Base-by-base conservation (phyloP, 2,329 filamentous ascomycete species). In the Hypocrella siamensis region DNA sequence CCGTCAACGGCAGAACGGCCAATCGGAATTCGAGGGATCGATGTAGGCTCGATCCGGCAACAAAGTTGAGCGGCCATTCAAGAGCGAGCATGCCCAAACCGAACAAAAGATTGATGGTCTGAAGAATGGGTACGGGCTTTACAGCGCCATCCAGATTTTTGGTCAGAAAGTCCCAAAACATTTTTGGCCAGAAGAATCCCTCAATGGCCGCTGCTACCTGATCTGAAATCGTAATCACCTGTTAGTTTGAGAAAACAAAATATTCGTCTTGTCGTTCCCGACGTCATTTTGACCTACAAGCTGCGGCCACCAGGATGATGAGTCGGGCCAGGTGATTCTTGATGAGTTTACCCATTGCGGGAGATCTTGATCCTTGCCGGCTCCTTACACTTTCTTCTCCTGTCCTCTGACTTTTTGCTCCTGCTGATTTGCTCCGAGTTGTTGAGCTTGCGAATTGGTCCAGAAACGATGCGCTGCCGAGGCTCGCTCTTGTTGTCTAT, bases 321-420 rank as follows among this genome's bases (percentile, higher is more conserved):
- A 98, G 76, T 38, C 90, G 79, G 45, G 85, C 90, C 84, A 84
- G 93, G 65, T 98, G 90, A 65, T 96, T 96, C 70, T 98, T 98
- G 65, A 98, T 96, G 52, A 98, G 76, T 60, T 79, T 90, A 57
- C 90, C 90, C 90, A 98, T 98, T 40, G 43, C 61, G 55, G 31
- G 32, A 17, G 33, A 37, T 32, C 33, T 25, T 28, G 9, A 17
- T 14, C 22, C 18, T 31, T 21, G 6, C 22, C 25, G 15, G 11
- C 9, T 29, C 12, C 6, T 22, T 25, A 17, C 19, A 32, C 25
- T 34, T 34, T 26, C 32, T 24, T 38, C 30, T 19, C 28, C 38
- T 38, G 25, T 34, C 18, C 10, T n/a, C 26, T 27, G 26, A 17
- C 8, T 12, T 16, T 5, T 22, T 26, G 14, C n/a, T n/a, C n/a